phyloP scores from a whole-genome alignment of 1,284 basidiomycete species.

The Tylopilus sp. region DNA sequence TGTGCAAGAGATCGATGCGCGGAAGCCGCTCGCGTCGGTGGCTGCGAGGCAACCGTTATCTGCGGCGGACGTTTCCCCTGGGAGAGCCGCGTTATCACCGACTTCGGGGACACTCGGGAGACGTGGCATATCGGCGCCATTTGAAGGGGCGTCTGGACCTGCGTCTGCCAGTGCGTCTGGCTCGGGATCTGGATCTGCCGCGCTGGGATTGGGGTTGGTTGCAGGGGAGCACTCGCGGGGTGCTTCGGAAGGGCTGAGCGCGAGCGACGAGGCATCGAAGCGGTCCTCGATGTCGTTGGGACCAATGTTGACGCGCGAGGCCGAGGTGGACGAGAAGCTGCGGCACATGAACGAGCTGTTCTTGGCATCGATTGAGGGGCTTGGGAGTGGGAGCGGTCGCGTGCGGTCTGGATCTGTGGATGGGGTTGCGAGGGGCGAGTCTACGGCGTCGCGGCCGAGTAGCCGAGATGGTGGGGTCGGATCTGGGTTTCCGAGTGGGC shows the following conservation, averaged over 20 bases:
- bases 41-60: constrained; percentile 29
- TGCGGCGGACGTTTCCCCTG: background rate
- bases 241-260: constrained; percentile 18
- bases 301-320: constrained; percentile 68
- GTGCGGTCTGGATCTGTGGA: constrained; percentile 17
- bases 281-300: constrained; percentile 41
- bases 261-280: constrained; percentile 30
- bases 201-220: constrained; percentile 29
- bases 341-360: constrained; percentile 74
- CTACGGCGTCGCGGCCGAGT: constrained; percentile 21
- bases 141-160: constrained; percentile 12
- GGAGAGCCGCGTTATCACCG: background rate
- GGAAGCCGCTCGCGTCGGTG: constrained; percentile 62
- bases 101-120: constrained; percentile 15
- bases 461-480: constrained; percentile 20
- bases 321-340: constrained; percentile 72
- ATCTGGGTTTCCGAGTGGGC: constrained; percentile 21
- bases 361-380: constrained; percentile 66
- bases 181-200: constrained; percentile 6
- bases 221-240: constrained; percentile 27
- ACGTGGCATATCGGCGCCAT: constrained; percentile 3
- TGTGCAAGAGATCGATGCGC: constrained; percentile 77
- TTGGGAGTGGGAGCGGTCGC: constrained; percentile 43
- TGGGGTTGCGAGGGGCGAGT: constrained; percentile 23
- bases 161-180: constrained; percentile 9